Percentiles rank a stretch among this genome's conserved stretches.
These are phyloP conservation scores for Pseudocercospora macadamiae DNA, from an alignment of 2,329 filamentous ascomycete genomes.

Conservation along the genomic window DNA sequence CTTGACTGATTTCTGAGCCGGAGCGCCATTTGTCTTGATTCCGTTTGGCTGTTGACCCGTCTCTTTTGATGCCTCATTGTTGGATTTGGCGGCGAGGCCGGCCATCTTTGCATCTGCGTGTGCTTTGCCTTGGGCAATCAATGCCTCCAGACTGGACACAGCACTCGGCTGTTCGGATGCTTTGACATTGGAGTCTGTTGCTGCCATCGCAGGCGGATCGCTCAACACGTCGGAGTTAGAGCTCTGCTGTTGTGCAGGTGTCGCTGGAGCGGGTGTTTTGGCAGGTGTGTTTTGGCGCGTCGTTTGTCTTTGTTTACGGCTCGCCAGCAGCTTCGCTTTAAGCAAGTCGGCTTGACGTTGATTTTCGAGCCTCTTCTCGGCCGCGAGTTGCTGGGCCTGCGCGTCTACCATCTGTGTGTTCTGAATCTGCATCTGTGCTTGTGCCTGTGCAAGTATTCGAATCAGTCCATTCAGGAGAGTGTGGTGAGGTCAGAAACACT, in stretches of 20 bases:
- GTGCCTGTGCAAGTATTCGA: constrained; percentile 18
- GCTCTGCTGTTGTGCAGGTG: not conserved
- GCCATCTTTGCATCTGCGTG: constrained; percentile 27
- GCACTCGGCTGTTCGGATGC: not conserved
- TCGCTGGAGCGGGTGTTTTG: not conserved
- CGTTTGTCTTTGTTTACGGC: constrained; percentile 25
- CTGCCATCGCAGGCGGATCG: not conserved
- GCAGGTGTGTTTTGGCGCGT: constrained; percentile 12
- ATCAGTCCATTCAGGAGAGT: constrained; percentile 26
- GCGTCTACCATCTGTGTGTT: not conserved
- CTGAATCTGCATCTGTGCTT: too few relatives aligned
- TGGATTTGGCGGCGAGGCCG: constrained; percentile 5
- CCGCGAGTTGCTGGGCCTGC: constrained; percentile 7
- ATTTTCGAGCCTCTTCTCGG: constrained; percentile 29
- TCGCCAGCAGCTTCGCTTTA: constrained; percentile 32
- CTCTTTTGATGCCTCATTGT: not conserved
- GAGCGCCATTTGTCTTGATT: not conserved
- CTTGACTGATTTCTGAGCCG: constrained; percentile 1
- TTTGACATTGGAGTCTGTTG: not conserved
- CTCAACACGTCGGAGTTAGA: constrained; percentile 1
- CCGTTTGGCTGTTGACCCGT: not conserved
- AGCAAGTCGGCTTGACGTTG: constrained; percentile 39
- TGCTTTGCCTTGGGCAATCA: constrained; percentile 34
- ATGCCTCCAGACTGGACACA: constrained; percentile 21
- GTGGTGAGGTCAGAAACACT: too few relatives aligned